These are phyloP conservation scores for Ganoderma boninense DNA, from an alignment of 1,284 basidiomycete species.

Conservation along the genomic window DNA sequence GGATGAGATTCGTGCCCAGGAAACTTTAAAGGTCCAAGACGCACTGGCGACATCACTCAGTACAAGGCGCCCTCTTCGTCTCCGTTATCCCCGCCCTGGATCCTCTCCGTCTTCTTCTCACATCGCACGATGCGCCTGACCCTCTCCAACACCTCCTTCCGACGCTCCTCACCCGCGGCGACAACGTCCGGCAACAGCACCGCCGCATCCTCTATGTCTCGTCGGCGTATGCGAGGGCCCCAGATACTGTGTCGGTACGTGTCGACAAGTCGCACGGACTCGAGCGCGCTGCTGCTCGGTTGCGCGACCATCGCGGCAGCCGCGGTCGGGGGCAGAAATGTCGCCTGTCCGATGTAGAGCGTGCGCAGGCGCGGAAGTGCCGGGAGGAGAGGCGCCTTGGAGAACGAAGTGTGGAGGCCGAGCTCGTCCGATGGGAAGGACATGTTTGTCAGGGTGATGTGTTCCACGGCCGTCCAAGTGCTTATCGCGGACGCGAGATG, in stretches of 20 bases:
- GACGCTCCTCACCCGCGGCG: slow-evolving; percentile 12
- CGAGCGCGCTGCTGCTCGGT: slow-evolving; percentile 41
- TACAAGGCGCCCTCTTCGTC: slow-evolving; percentile 44
- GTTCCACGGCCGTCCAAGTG: slow-evolving; percentile 53
- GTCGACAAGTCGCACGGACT: slow-evolving; percentile 56
- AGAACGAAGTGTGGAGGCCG: slow-evolving; percentile 30
- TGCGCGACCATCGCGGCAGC: slow-evolving; percentile 50
- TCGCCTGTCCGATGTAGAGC: slow-evolving; percentile 58
- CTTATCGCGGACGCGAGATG: slow-evolving; percentile 54
- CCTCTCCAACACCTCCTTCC: slow-evolving; percentile 38
- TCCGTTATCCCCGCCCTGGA: slow-evolving; percentile 62
- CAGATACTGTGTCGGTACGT: slow-evolving; percentile 64
- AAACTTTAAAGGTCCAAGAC: not conserved
- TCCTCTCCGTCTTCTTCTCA: slow-evolving; percentile 59
- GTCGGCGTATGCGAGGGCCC: slow-evolving; percentile 53
- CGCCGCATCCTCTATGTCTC: slow-evolving; percentile 51
- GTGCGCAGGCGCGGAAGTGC: slow-evolving; percentile 49
- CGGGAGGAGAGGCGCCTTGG: slow-evolving; percentile 42
- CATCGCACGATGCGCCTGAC: slow-evolving; percentile 54
- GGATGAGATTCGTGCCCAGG: not conserved
- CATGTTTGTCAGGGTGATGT: slow-evolving; percentile 58
- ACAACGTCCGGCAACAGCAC: slow-evolving; percentile 24
- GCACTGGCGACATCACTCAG: slow-evolving; percentile 18
- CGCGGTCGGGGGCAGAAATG: slow-evolving; percentile 50
- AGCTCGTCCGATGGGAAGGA: slow-evolving; percentile 41